Base-by-base conservation (phyloP, 2,329 filamentous ascomycete genomes). In the Aureobasidium sp. region DNA sequence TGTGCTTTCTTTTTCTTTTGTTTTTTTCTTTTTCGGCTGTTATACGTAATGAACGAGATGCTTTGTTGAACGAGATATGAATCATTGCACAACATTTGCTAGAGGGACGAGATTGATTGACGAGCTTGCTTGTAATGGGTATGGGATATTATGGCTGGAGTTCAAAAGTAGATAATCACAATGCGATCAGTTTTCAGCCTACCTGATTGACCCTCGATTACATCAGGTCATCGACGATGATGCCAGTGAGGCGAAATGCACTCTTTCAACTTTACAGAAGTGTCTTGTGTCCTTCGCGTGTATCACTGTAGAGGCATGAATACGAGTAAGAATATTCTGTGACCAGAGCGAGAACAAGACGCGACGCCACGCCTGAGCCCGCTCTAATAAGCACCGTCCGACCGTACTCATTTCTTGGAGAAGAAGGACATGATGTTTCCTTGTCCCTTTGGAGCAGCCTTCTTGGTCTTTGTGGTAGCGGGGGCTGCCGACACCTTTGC, bases 361-460 rank as follows among this genome's bases (percentile, higher is more conserved):
- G 42, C 14, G 17, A 20, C 12, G 36, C 36, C 15, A 12, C 12
- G 29, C 15, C 14, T 15, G 20, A 22, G 27, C 34, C n/a, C 22
- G 20, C 5, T 31, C 8, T 20, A 6, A n/a, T 39, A 34, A 2
- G 22, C 6, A 31, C 49, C 41, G 37, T 9, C 11, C 11, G 15
- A n/a, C 15, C 20, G 25, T n/a, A 37, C 15, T 69, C 71, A 89
- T 70, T 91, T 94, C 79, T 95, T 96, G 45, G 83, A 82, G 74
- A 96, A 96, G 76, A 96, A 96, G 0, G 87, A 91, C 87, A 92
- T 96, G 71, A 96, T 96, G 72, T 81, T 96, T 3, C 91, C 91
- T 70, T 91, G 87, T 2, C 83, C 79, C 63, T 75, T 78, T 6
- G 63, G 68, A 12, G 64, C 72, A n/a, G 69, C 73, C 67, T 75